Evolutionary conservation across 306 rosid genomes (phyloP), one percentile per base, ranked within the genome.

Genomic region (Trichosanthes truncata): DNA sequence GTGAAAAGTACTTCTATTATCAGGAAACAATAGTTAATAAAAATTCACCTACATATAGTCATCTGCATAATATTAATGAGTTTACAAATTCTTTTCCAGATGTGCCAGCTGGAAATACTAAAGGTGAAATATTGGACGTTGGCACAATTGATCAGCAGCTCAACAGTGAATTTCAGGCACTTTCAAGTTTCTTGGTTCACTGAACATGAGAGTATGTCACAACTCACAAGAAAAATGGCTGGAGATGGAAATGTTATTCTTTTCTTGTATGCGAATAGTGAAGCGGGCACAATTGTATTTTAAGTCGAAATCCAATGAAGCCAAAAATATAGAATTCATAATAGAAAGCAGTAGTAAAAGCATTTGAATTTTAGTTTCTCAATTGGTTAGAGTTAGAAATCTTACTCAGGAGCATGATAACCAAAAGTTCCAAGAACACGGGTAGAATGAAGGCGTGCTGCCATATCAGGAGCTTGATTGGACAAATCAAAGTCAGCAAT

Each of bases 401-500:
- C 80, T 56, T 77, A 77, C 80, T 77, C 80, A 59, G 80, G 80
- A 77, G 80, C 80, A 77, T 77, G 80, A 38, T 77, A 77, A 15
- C 80, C 80, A 57, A 77, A 77, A 26, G 80, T 77, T 59, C 80
- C 80, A n/a, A 77, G 80, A 21, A 77, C 80, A 77, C 80, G 80
- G 5, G 80, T 77, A 15, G 80, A 77, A 59, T 77, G 80, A 36
- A 77, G 80, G 38, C 80, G 80, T 36, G 80, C 80, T 38, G 80
- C 80, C 80, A 77, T 77, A 77, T 77, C 80, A 77, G 80, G 80
- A 56, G 80, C 80, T 77, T 77, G 80, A 77, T 77, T 77, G 68
- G 80, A 77, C 71, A 77, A 43, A 77, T 77, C 80, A 23, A 77
- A 77, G 41, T 77, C 80, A 41, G 80, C 80, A 41, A 77, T 59